Evolutionary conservation across 805 yeast species (phyloP), one percentile per base, ranked within the genome.

Genomic region (Wickerhamiella azymoides): DNA sequence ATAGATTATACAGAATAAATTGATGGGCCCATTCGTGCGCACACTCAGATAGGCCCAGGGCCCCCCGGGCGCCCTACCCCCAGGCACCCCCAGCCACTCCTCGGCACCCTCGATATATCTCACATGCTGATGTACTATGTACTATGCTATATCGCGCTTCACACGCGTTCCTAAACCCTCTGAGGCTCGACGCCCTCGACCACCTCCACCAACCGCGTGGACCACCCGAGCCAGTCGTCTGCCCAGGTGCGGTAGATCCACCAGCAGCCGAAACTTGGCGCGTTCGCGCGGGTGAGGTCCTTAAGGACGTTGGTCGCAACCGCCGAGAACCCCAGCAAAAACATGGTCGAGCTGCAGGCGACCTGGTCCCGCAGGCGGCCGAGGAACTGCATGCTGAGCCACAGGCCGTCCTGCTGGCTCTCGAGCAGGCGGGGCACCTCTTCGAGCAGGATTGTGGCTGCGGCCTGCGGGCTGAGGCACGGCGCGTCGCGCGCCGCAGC

Each of bases 171-270:
- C n/a, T n/a, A n/a, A n/a, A n/a, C n/a, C n/a, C n/a, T n/a, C 33
- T 30, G 13, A 10, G 33, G 16, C n/a, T 30, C n/a, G 11, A 11
- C n/a, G 14, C n/a, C 9, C 9, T 30, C n/a, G 33, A 62, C 42
- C 42, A 60, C 60, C 16, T 62, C 62, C 14, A 62, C 60, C 49
- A 57, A 60, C 55, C 80, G 85, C 21, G 79, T 78, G 47, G 72
- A 63, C 77, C 84, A 79, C 2, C 70, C 70, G 49, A 80, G 64
- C 70, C 75, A 80, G 55, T 81, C 89, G 55, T 79, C 84, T 6
- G 77, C 65, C 86, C 89, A 82, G 57, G 85, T 77, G 47, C 82
- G 66, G 2, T 80, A 66, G 38, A 75, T 69, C 84, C 85, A 80
- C 89, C 89, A 82, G 2, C 77, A 73, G 9, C 77, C 77, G 57